Evolutionary conservation across 176 grass and related monocot species (phyloP), one percentile per base, ranked within the genome.

Genomic region (Oryza glaberrima): DNA sequence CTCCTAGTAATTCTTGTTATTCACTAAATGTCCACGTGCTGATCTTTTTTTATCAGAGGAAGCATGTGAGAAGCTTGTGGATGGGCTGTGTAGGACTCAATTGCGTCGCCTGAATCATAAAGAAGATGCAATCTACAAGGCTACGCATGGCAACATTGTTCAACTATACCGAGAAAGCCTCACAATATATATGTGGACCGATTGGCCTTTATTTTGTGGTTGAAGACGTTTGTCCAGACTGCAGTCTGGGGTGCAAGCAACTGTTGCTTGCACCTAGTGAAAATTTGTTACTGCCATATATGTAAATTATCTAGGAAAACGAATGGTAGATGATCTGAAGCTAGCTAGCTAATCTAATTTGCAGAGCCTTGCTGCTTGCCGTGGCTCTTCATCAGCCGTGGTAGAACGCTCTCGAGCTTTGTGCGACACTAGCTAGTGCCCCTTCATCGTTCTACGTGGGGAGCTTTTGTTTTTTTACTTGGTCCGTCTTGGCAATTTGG

Each of bases 21-120:
- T 52, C 49, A 16, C 49, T 52, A 47, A 47, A 47, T 47, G 45
- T 47, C 14, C 44, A 12, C 30, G 15, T 43, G 11, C 7, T 54
- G 30, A 32, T 32, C 3, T n/a, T 58, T 34, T 58, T 34, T 11
- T 30, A 63, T 38, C 92, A 94, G 92, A 87, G 76, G 68, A 94
- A 75, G 70, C 68, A 87, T 54, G 52, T 85, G 79, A 90, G 77
- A 77, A 87, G 81, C 47, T 28, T 87, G 72, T 94, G 90, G 89
- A 85, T 86, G 60, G 89, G 89, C 34, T 94, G 92, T 73, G 79
- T 91, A 41, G 86, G 89, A 22, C 83, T 91, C 79, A 84, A 79
- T 63, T 94, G 92, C 86, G 52, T 83, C 46, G 83, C 92, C 36
- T 94, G 85, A 91, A 41, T 68, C 32, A 15, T 46, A 45, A 13